Evolutionary conservation across 129 eudicot genomes (phyloP).

Genomic region (Deinandra increscens): DNA sequence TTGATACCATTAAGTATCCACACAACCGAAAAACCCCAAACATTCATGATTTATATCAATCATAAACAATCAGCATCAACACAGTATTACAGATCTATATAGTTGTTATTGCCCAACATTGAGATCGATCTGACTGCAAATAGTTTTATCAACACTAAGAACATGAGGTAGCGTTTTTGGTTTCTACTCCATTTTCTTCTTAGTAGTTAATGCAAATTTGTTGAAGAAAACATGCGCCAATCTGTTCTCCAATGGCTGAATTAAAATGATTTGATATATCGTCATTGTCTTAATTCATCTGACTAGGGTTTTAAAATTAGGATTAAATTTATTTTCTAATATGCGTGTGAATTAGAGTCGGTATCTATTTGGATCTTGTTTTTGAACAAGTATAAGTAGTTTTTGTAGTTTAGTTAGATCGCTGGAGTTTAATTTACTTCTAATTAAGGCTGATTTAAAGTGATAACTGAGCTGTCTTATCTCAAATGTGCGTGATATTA

Average conservation of each 20-base stretch:
- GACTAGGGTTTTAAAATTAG: constrained; percentile 14
- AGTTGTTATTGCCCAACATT: constrained; percentile 30
- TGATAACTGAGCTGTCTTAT: background rate
- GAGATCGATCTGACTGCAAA: constrained; percentile 26
- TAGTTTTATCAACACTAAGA: constrained; percentile 21
- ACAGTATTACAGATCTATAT: constrained; percentile 31
- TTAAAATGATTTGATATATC: constrained; percentile 10
- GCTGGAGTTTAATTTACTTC: constrained; percentile 12
- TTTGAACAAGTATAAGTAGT: constrained; percentile 14
- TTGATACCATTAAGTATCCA: constrained; percentile 20
- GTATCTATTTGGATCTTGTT: constrained; percentile 22
- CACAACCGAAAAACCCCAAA: constrained; percentile 16
- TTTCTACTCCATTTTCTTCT: background rate
- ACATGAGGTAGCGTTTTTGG: background rate
- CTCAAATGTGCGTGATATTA: constrained; percentile 26
- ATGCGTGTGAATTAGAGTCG: constrained; percentile 27
- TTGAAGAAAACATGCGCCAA: constrained; percentile 1
- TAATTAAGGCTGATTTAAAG: background rate
- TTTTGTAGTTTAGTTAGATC: constrained; percentile 1
- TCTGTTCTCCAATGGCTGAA: background rate
- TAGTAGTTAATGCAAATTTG: background rate
- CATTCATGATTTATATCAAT: constrained; percentile 12
- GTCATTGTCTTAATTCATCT: constrained; percentile 19
- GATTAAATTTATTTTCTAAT: background rate
- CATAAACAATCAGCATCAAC: constrained; percentile 17